phyloP scores from a whole-genome alignment of 805 yeast species.

The Ogataea pilisensis region DNA sequence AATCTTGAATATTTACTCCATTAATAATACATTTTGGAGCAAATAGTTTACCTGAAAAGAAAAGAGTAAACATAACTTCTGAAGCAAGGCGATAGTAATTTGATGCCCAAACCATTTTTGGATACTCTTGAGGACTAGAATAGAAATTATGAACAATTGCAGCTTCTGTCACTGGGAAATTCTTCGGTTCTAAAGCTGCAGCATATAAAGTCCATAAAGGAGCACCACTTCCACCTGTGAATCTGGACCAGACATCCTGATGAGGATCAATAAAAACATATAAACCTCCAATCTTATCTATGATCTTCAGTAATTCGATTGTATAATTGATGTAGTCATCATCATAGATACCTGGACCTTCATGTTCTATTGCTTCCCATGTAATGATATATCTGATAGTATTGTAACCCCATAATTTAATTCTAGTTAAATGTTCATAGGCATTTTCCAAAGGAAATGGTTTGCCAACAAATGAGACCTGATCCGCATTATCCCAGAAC shows the following conservation, averaged over 20 bases:
- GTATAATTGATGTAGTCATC: slow-evolving; percentile 70
- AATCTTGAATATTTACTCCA: slow-evolving; percentile 74
- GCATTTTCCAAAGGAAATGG: slow-evolving; percentile 80
- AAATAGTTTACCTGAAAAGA: slow-evolving; percentile 71
- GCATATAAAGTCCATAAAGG: slow-evolving; percentile 91
- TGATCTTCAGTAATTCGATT: slow-evolving; percentile 51
- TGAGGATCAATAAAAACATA: slow-evolving; percentile 85
- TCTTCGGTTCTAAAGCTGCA: slow-evolving; percentile 78
- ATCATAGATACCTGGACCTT: slow-evolving; percentile 82
- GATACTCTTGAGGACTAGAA: slow-evolving; percentile 45
- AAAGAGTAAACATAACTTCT: slow-evolving; percentile 78
- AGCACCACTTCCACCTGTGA: slow-evolving; percentile 88
- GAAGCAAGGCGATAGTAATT: slow-evolving; percentile 75
- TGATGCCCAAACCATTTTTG: slow-evolving; percentile 92
- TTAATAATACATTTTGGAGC: slow-evolving; percentile 74
- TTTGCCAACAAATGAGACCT: slow-evolving; percentile 75
- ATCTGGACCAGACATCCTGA: slow-evolving; percentile 93
- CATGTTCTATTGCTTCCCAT: slow-evolving; percentile 92
- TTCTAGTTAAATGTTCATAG: slow-evolving; percentile 57
- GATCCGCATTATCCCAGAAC: slow-evolving; percentile 64
- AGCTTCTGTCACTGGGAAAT: slow-evolving; percentile 71
- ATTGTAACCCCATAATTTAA: slow-evolving; percentile 80
- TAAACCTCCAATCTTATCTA: slow-evolving; percentile 62
- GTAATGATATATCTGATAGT: slow-evolving; percentile 71
- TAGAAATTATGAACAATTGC: slow-evolving; percentile 68